Base-by-base conservation (phyloP, 441 rosid species). In the Bocquillonia castaneifolia region DNA sequence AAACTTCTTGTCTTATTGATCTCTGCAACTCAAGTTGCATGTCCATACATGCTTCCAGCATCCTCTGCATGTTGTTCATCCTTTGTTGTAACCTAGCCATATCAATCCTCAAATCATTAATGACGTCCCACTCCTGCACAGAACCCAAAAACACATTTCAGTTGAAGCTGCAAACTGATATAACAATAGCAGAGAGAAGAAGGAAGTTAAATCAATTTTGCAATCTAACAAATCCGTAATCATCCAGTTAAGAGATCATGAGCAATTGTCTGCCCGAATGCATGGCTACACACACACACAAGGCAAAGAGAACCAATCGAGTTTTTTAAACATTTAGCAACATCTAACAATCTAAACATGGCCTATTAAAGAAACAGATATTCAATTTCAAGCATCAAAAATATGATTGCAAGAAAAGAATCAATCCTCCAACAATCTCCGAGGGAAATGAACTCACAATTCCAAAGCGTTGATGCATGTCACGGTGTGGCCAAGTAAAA, bases 11-110 rank as follows among this genome's bases (percentile, higher is more conserved):
- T 76, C 88, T 86, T 69, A 93, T 88, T 59, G 96, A 89, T 67
- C 93, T 83, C 74, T 91, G 97, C 82, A 93, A 69, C 84, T 93
- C 96, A 25, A 89, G 92, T 77, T 93, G 98, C 97, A 93, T 93
- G 72, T 93, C 95, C 97, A 91, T 93, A 80, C 98, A 93, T 54
- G 96, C 81, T 81, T 85, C 97, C 65, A 93, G 77, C 93, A 85
- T 91, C 73, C 91, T 81, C 77, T 93, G 97, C 87, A 93, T 76
- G 77, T 76, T 88, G 74, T 86, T 90, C 97, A 93, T 91, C 82
- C 96, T 87, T 54, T 93, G 97, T 66, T 93, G 97, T 60, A 93
- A 78, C 80, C 95, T 82, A 15, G 88, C 89, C 98, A 93, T 89
- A 82, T 91, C 97, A 63, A 85, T 63, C 83, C 97, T 84, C 84